phyloP scores from a whole-genome alignment of 805 yeast genomes.

The Pichia nakasei region DNA sequence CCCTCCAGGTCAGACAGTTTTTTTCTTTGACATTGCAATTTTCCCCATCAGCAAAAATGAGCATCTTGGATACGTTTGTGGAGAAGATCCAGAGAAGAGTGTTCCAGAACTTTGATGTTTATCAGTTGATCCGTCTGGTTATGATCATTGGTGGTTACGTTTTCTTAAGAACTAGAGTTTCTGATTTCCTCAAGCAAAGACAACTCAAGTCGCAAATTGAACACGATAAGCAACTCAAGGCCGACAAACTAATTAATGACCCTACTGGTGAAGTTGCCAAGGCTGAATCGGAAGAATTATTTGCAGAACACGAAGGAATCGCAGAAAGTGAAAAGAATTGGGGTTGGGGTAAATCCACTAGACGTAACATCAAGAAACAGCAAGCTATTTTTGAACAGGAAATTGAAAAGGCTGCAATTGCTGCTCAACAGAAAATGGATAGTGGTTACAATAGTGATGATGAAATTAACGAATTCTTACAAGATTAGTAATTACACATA shows the following conservation, averaged over 20 bases:
- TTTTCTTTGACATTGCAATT: too few species aligned
- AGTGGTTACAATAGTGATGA: conserved; percentile 43
- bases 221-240: conserved; percentile 36
- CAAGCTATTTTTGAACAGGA: conserved; percentile 46
- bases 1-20: too few species aligned
- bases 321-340: conserved; percentile 37
- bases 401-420: conserved; percentile 33
- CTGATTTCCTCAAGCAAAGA: conserved; percentile 47
- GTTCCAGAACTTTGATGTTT: conserved; percentile 34
- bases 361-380: conserved; percentile 48
- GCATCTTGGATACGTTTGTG: neutral
- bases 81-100: conserved; percentile 8
- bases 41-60: neutral
- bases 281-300: conserved; percentile 20
- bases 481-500: conserved; percentile 39
- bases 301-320: conserved; percentile 1
- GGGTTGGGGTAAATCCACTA: conserved; percentile 78
- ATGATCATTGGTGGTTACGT: conserved; percentile 57
- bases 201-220: conserved; percentile 41
- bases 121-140: conserved; percentile 38
- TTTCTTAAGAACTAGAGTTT: conserved; percentile 46
- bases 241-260: conserved; percentile 24
- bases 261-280: conserved; percentile 25
- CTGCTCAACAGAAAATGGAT: conserved; percentile 14
- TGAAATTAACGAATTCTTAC: conserved; percentile 61